phyloP scores from a whole-genome alignment of 2,329 filamentous ascomycete species.

The Aspergillus eucalypticola region DNA sequence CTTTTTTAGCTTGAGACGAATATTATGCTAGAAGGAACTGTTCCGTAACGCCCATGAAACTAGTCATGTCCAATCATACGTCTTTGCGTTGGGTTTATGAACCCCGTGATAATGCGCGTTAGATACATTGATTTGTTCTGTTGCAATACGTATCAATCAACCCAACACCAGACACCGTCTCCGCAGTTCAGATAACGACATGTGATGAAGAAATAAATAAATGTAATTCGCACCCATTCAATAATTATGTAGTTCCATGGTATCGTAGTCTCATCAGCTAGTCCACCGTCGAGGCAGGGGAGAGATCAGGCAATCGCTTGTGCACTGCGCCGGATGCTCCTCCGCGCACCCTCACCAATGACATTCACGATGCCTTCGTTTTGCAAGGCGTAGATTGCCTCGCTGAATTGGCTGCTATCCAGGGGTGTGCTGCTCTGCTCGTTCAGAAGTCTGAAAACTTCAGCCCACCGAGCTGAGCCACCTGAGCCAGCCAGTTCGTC shows the following conservation, averaged over 20 bases:
- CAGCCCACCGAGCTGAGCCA: conserved; percentile 71
- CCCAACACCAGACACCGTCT: conserved; percentile 19
- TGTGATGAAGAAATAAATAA: neutral
- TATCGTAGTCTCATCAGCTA: conserved; percentile 30
- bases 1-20: too few relatives aligned
- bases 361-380: conserved; percentile 80
- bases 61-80: neutral
- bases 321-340: conserved; percentile 74
- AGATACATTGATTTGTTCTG: neutral
- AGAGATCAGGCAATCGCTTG: conserved; percentile 34
- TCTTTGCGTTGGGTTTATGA: neutral
- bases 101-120: neutral
- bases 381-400: conserved; percentile 77
- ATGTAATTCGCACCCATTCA: conserved; percentile 12
- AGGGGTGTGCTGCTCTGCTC: conserved; percentile 70
- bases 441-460: conserved; percentile 70
- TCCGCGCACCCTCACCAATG: conserved; percentile 79
- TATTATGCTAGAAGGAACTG: too few relatives aligned
- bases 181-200: neutral
- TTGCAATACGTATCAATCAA: neutral
- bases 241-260: conserved; percentile 31
- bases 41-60: too few relatives aligned
- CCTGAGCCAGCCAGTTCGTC: conserved; percentile 75
- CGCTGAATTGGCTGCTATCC: conserved; percentile 77
- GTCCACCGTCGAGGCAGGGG: neutral